phyloP scores from a whole-genome alignment of 345 rosid species.

The Eucalyptus sp. region DNA sequence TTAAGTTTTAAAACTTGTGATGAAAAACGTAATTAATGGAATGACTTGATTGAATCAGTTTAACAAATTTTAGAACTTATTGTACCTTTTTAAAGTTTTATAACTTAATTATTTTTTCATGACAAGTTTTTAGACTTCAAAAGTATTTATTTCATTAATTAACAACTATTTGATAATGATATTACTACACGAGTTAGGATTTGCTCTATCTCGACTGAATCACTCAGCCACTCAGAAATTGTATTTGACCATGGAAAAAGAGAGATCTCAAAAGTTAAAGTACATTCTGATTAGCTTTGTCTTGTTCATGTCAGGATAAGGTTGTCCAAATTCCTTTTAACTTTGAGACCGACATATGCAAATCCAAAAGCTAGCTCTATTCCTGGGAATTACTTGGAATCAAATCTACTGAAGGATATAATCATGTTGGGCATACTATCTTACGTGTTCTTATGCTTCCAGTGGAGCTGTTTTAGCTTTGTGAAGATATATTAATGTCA shows the following conservation, averaged over 20 bases:
- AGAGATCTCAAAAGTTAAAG: background rate
- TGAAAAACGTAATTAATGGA: fast-evolving
- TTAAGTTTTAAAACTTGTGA: fast-evolving
- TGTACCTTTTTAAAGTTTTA: no score
- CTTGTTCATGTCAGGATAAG: background rate
- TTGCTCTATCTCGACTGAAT: no score
- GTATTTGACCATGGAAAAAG: background rate
- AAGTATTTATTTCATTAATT: fast-evolving
- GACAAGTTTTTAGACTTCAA: fast-evolving
- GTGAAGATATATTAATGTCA: background rate
- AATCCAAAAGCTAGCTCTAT: background rate
- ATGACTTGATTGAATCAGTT: fast-evolving
- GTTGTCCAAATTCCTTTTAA: background rate
- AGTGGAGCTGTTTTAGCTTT: background rate
- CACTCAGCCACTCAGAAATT: fast-evolving
- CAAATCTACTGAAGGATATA: background rate
- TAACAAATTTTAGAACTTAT: fast-evolving
- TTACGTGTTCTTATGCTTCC: background rate
- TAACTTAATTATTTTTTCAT: fast-evolving
- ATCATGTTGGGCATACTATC: background rate
- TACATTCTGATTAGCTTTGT: background rate
- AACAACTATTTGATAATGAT: background rate
- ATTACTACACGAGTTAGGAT: no score
- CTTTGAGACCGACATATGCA: background rate
- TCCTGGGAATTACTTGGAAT: background rate